Percentiles rank a stretch among this genome's conserved stretches.
These are phyloP conservation scores for Pythium oligandrum DNA, from an alignment of 352 stramenopile genomes.

Conservation along the genomic window DNA sequence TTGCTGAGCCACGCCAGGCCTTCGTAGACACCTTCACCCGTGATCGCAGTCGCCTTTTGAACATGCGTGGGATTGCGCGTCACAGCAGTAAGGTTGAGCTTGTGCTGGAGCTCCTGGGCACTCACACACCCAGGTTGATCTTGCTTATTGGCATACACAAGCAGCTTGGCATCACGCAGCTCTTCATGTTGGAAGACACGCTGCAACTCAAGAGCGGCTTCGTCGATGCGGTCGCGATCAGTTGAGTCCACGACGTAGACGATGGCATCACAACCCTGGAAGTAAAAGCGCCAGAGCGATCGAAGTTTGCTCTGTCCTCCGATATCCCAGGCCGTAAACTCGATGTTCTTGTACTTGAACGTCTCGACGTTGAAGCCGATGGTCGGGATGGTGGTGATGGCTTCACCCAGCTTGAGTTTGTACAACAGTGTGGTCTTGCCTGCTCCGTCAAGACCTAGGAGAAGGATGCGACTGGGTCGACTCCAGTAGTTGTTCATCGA, in stretches of 20 bases:
- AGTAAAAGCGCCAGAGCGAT: constrained; percentile 59
- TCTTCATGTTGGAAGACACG: constrained; percentile 21
- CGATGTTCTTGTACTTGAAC: constrained; percentile 63
- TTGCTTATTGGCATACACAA: constrained; percentile 47
- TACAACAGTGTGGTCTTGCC: constrained; percentile 97
- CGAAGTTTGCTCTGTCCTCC: constrained; percentile 39
- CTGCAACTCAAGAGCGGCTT: constrained; percentile 18
- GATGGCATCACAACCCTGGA: constrained; percentile 33
- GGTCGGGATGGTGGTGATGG: constrained; percentile 73
- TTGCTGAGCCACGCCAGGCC: constrained; percentile 14
- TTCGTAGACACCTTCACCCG: constrained; percentile 13
- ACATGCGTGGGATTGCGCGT: constrained; percentile 3
- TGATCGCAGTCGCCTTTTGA: constrained; percentile 2
- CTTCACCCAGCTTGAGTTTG: constrained; percentile 76
- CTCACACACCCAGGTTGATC: constrained; percentile 27
- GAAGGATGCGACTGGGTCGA: constrained; percentile 58
- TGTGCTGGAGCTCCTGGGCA: constrained; percentile 18
- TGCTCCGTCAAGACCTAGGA: constrained; percentile 92
- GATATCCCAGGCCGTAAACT: constrained; percentile 85
- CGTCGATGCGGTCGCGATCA: constrained; percentile 27
- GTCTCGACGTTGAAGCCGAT: constrained; percentile 87
- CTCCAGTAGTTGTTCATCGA: constrained; percentile 25
- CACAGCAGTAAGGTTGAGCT: constrained; percentile 12
- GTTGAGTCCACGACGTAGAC: constrained; percentile 61
- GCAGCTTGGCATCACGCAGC: constrained; percentile 20